Evolutionary conservation across 2,329 filamentous ascomycete species (phyloP), one percentile per base, ranked within the genome.

Genomic region (Cytospora schulzeri): DNA sequence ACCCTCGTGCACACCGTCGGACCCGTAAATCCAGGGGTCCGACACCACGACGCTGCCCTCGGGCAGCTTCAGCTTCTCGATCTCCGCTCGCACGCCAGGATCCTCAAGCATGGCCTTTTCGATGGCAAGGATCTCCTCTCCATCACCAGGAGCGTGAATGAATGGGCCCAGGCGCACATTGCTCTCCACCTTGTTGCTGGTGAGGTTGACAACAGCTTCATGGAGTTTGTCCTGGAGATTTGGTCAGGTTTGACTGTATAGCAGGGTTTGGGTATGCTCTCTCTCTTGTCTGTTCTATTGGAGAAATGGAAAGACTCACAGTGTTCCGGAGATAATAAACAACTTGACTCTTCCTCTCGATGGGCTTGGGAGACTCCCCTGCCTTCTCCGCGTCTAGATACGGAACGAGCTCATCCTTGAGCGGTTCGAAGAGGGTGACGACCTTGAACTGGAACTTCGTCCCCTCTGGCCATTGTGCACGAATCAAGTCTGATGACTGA

Each of bases 21-120:
- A 80, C 4, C 82, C 87, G 69, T 88, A 89, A 60, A 87, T 87
- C 87, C 87, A 89, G 8, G 87, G 86, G 65, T 90, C 87, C 29
- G 81, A 78, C 4, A 88, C 82, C 4, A 89, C 75, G 0, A 84
- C 80, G 1, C 83, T 80, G 41, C 85, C 86, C 69, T 85, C 79
- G 1, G 87, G 87, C 2, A 90, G 78, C 70, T 87, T 72, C 57
- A 90, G 75, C 73, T 89, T 89, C 45, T 81, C 83, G 62, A 90
- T 79, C 69, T 86, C 86, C 8, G 83, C 84, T 70, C 84, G 78
- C 4, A 90, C 86, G 3, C 76, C 77, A 41, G 82, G 79, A 67
- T 89, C 83, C 53, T 80, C 78, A 7, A 88, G 74, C 6, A 81
- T 81, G 38, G 81, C 76, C 67, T 80, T 81, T 71, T 89, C 87